Conservation (phyloP, 2,329 filamentous ascomycete genomes). For the Fusarium mangiferae region DNA sequence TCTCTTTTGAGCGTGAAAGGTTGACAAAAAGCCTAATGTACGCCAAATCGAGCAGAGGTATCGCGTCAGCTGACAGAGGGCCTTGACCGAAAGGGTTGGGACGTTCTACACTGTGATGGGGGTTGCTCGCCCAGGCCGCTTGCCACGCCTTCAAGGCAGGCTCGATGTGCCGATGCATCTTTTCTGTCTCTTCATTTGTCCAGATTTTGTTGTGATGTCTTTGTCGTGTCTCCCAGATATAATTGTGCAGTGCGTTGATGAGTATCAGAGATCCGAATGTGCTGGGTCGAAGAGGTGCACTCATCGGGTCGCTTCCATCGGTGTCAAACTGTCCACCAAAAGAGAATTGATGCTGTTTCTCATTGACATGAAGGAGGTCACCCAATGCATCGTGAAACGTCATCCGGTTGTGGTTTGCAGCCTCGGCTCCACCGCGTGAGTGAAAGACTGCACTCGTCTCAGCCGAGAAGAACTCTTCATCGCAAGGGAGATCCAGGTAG, state of each 20-base stretch:
- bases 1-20: slow-evolving; percentile 89
- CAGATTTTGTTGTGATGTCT: slow-evolving; percentile 87
- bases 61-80: slow-evolving; percentile 88
- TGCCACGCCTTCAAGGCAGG: slow-evolving; percentile 96
- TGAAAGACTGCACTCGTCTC: slow-evolving; percentile 86
- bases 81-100: slow-evolving; percentile 86
- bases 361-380: slow-evolving; percentile 81
- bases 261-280: slow-evolving; percentile 91
- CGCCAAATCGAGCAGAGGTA: slow-evolving; percentile 89
- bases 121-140: slow-evolving; percentile 87
- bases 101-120: slow-evolving; percentile 83
- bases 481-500: slow-evolving; percentile 86
- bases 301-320: slow-evolving; percentile 56
- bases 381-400: slow-evolving; percentile 87
- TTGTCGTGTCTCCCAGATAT: slow-evolving; percentile 97
- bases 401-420: slow-evolving; percentile 75
- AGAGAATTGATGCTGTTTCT: slow-evolving; percentile 64
- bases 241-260: slow-evolving; percentile 96
- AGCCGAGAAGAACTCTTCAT: slow-evolving; percentile 89
- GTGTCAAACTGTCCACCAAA: slow-evolving; percentile 31
- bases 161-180: slow-evolving; percentile 95
- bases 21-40: slow-evolving; percentile 95
- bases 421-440: slow-evolving; percentile 76
- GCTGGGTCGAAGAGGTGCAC: slow-evolving; percentile 79
- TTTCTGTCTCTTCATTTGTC: slow-evolving; percentile 92